Conservation (phyloP, 1,284 basidiomycete species). For the Cutaneotrichosporon cutaneum region DNA sequence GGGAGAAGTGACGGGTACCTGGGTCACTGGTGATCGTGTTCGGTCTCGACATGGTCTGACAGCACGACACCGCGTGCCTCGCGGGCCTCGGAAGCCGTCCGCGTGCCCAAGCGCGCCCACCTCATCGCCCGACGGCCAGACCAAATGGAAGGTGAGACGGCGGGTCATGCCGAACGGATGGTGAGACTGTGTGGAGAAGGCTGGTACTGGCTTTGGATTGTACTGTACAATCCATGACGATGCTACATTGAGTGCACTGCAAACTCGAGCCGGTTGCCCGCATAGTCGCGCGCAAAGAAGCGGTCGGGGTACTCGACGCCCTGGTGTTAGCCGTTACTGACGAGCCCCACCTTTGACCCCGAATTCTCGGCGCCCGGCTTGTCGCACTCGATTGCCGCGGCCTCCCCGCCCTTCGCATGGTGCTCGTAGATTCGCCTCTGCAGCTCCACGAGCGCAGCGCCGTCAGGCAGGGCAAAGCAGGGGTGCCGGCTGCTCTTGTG, state of each 20-base stretch:
- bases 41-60: too few species aligned
- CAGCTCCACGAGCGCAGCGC: constrained; percentile 37
- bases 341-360: constrained; percentile 33
- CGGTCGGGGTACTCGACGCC: constrained; percentile 48
- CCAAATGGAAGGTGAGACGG: too few species aligned
- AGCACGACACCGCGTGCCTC: too few species aligned
- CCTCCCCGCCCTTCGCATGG: constrained; percentile 23
- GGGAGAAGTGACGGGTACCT: too few species aligned
- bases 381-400: constrained; percentile 39
- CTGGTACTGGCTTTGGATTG: too few species aligned
- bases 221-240: too few species aligned
- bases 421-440: constrained; percentile 44
- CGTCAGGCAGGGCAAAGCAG: constrained; percentile 40
- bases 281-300: constrained; percentile 50
- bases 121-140: too few species aligned
- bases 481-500: constrained; percentile 41
- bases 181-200: too few species aligned
- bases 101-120: too few species aligned
- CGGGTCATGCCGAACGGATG: too few species aligned
- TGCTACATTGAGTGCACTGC: constrained; percentile 14
- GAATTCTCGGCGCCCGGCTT: constrained; percentile 45
- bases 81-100: too few species aligned
- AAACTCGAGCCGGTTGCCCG: constrained; percentile 50
- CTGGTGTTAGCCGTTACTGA: constrained; percentile 23
- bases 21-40: too few species aligned